Conservation (phyloP, 768 basidiomycete species). For the Pleurotus citrinopileatus region DNA sequence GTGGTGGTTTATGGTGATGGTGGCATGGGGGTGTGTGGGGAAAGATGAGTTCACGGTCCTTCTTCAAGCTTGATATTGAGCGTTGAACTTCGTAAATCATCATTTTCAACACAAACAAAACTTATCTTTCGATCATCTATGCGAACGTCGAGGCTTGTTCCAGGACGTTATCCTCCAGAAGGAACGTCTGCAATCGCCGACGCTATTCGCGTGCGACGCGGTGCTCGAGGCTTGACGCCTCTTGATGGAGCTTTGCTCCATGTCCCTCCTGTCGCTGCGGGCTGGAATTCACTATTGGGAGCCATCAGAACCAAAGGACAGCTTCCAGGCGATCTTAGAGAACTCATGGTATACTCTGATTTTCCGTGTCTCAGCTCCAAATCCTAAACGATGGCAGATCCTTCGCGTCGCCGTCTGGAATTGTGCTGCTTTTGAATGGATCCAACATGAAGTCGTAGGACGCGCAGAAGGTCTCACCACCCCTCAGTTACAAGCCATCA, state of each 20-base stretch:
- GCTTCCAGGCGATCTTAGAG: slow-evolving; percentile 45
- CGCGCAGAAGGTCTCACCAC: slow-evolving; percentile 47
- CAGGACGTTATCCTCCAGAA: slow-evolving; percentile 41
- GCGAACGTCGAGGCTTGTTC: slow-evolving; percentile 34
- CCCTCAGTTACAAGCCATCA: slow-evolving; percentile 51
- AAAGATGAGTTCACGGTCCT: too few species aligned
- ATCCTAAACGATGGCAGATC: slow-evolving; percentile 29
- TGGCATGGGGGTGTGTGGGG: too few species aligned
- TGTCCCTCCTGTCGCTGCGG: slow-evolving; percentile 44
- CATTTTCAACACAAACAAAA: not conserved
- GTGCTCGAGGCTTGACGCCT: slow-evolving; percentile 44
- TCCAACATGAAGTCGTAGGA: slow-evolving; percentile 52
- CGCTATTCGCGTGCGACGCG: slow-evolving; percentile 46
- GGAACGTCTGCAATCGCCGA: slow-evolving; percentile 44
- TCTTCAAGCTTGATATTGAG: not conserved
- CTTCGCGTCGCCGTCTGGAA: slow-evolving; percentile 50
- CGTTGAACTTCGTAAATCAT: not conserved
- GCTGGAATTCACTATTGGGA: slow-evolving; percentile 49
- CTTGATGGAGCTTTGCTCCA: slow-evolving; percentile 50
- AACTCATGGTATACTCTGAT: slow-evolving; percentile 41
- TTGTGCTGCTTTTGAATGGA: slow-evolving; percentile 52
- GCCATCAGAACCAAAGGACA: slow-evolving; percentile 46
- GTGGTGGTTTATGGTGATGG: too few species aligned
- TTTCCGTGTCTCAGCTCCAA: not conserved
- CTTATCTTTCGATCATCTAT: not conserved